These are phyloP conservation scores for Dalbergia cultrata DNA, from an alignment of 306 rosid species.

Conservation along the genomic window DNA sequence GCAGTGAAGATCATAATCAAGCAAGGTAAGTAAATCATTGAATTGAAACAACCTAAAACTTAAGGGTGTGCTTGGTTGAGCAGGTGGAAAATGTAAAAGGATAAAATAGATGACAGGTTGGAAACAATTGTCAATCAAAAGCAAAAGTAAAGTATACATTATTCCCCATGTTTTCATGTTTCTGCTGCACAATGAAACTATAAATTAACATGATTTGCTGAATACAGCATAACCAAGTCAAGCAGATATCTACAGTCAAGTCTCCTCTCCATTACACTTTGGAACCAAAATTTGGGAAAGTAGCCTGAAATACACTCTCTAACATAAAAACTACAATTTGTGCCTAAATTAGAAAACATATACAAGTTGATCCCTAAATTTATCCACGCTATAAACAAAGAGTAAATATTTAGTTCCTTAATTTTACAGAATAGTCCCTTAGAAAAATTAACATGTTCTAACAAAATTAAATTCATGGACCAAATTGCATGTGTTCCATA, in stretches of 20 bases:
- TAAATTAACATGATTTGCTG: background rate
- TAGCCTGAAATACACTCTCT: background rate
- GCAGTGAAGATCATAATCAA: constrained; percentile 3
- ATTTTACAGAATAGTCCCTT: no score
- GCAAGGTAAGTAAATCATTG: background rate
- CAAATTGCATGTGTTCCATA: no score
- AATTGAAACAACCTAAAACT: constrained; percentile 1
- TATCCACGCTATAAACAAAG: no score
- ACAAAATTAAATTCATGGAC: no score
- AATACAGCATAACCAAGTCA: constrained; percentile 21
- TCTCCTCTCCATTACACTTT: background rate
- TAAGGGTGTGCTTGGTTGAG: background rate
- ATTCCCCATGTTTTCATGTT: background rate
- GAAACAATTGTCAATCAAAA: background rate
- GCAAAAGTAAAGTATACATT: background rate
- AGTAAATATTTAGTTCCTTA: no score
- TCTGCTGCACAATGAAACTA: background rate
- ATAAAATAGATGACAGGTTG: background rate
- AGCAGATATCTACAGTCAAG: background rate
- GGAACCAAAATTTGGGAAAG: background rate
- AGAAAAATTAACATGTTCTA: no score
- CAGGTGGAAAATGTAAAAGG: background rate
- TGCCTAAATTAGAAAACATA: no score
- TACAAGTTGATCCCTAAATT: no score
- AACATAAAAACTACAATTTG: background rate